A percentile compares a stretch with the other conserved stretches of the same genome.
These are phyloP conservation scores for Lithocarpus polystachyus DNA, from an alignment of 306 rosid genomes.

Conservation along the genomic window DNA sequence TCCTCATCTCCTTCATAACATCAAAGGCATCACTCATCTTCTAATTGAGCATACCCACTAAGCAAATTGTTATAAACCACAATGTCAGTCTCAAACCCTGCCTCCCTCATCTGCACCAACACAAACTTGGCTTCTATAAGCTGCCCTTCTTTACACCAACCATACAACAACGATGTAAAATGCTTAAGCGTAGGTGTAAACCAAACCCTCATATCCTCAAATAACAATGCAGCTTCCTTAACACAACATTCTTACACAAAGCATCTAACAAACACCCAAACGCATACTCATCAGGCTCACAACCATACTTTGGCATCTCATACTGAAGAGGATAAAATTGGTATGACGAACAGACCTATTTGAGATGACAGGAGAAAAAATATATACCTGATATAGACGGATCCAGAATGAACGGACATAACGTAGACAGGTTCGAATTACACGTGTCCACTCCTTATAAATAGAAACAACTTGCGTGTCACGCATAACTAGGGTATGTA, in stretches of 20 bases:
- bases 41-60: slow-evolving; percentile 66
- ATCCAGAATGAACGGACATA: no score
- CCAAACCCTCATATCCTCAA: slow-evolving; percentile 66
- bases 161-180: slow-evolving; percentile 82
- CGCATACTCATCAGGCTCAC: slow-evolving; percentile 74
- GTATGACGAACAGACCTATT: no score
- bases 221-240: slow-evolving; percentile 70
- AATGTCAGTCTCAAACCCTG: slow-evolving; percentile 61
- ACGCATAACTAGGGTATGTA: no score
- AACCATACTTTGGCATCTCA: slow-evolving; percentile 85
- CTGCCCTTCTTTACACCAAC: slow-evolving; percentile 89
- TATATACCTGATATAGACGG: no score
- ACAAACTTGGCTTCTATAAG: slow-evolving; percentile 73
- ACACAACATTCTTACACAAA: slow-evolving; percentile 73
- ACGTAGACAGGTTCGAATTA: no score
- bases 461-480: no score
- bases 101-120: slow-evolving; percentile 72
- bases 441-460: no score
- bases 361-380: no score
- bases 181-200: slow-evolving; percentile 57
- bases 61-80: slow-evolving; percentile 75
- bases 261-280: slow-evolving; percentile 88
- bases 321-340: no score
- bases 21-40: slow-evolving; percentile 80
- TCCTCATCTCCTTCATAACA: slow-evolving; percentile 73